Evolutionary conservation across 1,139 yeast species (phyloP).

Genomic region (Blastobotrys apis): DNA sequence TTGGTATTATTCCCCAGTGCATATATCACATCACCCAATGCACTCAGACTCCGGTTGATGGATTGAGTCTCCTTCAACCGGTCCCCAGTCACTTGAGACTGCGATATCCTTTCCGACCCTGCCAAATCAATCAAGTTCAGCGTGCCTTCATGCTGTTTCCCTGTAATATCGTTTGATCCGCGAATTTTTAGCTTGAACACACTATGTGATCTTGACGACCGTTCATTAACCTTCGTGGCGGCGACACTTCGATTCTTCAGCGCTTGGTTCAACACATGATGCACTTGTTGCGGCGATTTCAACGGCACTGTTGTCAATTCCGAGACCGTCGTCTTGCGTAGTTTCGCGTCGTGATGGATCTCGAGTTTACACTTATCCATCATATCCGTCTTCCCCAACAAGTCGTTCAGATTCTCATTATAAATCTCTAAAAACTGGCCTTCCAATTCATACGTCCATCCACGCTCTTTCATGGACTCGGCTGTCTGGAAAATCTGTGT

Average conservation of each 20-base stretch:
- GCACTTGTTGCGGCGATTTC: conserved; percentile 48
- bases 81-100: conserved; percentile 67
- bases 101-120: conserved; percentile 80
- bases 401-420: conserved; percentile 74
- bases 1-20: conserved; percentile 47
- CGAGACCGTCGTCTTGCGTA: conserved; percentile 53
- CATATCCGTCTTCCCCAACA: conserved; percentile 43
- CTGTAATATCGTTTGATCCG: conserved; percentile 53
- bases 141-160: conserved; percentile 52
- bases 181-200: conserved; percentile 62
- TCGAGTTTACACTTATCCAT: conserved; percentile 48
- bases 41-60: conserved; percentile 82
- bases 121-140: conserved; percentile 79
- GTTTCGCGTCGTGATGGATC: conserved; percentile 63
- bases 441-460: conserved; percentile 61
- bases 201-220: conserved; percentile 71
- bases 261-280: conserved; percentile 50
- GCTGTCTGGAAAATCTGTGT: conserved; percentile 65
- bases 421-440: conserved; percentile 90
- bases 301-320: conserved; percentile 53
- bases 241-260: conserved; percentile 63
- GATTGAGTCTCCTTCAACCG: conserved; percentile 83
- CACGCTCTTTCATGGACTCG: conserved; percentile 45
- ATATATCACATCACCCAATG: conserved; percentile 85
- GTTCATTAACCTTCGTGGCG: conserved; percentile 72